Base-by-base conservation (phyloP, 2,329 filamentous ascomycete genomes). In the Ophidiomyces ophidiicola region DNA sequence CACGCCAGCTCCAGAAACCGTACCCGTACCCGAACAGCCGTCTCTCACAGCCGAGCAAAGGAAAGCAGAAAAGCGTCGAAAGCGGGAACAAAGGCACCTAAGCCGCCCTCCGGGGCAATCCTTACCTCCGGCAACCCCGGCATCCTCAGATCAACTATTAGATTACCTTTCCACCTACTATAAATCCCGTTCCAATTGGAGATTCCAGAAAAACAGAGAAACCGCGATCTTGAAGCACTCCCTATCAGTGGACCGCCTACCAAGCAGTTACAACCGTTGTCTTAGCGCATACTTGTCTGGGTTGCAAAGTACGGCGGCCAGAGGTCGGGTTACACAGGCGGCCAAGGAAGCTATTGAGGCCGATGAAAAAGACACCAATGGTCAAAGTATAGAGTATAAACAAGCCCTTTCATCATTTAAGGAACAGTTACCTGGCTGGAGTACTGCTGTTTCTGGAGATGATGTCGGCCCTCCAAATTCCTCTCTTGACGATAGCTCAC, bases 151-250 rank as follows among this genome's bases (percentile, higher is more conserved):
- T 5, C 72, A 78, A 10, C 79, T 85, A 42, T 68, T 92, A 11
- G 69, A 74, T 38, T 94, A 94, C 57, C 72, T 94, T 31, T 70
- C 70, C 32, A 76, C 79, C 55, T 94, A 86, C 70, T 70, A 82
- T 60, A 71, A 71, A 40, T 71, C 77, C 44, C 77, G 77, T 42
- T 66, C 71, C 6, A 69, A 68, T 50, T 96, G 88, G 88, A 94
- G 94, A 60, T 96, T 94, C 68, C 93, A 92, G 67, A 94, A 94
- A 65, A 87, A 85, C 50, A 77, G 85, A 55, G 87, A 94, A 60
- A 83, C 79, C 39, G 76, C 83, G 50, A 68, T 94, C 8, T 74
- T 94, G 55, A 88, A 90, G 59, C 78, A 92, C 64, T 64, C 82
- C 32, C 83, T 92, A 56, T 77, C 82, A 49, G 63, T 76, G 47